Conservation (phyloP, 164 flowering plant genomes). For the Vitis rupestris region DNA sequence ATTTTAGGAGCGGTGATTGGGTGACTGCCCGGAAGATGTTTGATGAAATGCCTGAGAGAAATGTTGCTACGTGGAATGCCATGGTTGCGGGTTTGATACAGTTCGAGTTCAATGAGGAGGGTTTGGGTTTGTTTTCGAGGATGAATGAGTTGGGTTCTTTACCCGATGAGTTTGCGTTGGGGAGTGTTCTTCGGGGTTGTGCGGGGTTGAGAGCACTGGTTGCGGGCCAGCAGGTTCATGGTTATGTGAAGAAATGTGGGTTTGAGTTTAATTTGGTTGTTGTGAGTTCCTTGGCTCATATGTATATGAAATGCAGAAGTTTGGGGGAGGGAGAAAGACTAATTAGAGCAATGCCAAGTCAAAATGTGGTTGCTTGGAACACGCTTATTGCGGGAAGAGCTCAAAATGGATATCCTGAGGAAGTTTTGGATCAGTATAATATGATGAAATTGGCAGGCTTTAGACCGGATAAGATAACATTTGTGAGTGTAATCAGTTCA, state of each 20-base stretch:
- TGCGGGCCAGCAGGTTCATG: slow-evolving; percentile 52
- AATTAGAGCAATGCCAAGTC: slow-evolving; percentile 48
- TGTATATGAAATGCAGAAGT: slow-evolving; percentile 71
- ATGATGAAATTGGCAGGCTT: slow-evolving; percentile 58
- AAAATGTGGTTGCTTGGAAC: slow-evolving; percentile 65
- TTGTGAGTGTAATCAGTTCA: slow-evolving; percentile 66
- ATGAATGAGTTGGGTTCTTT: slow-evolving; percentile 43
- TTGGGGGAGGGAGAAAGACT: slow-evolving; percentile 58
- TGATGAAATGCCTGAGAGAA: slow-evolving; percentile 59
- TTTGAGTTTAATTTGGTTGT: slow-evolving; percentile 51
- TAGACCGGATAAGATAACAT: slow-evolving; percentile 68
- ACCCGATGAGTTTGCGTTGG: slow-evolving; percentile 51
- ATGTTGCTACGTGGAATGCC: slow-evolving; percentile 71
- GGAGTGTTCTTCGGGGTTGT: slow-evolving; percentile 55
- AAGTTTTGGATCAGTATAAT: slow-evolving; percentile 52
- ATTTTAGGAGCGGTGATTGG: slow-evolving; percentile 48
- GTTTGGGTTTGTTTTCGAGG: slow-evolving; percentile 42
- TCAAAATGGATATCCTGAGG: slow-evolving; percentile 57
- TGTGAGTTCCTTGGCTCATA: slow-evolving; percentile 71
- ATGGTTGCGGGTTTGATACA: slow-evolving; percentile 59
- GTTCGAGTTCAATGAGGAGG: slow-evolving; percentile 55
- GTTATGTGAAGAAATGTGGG: slow-evolving; percentile 46
- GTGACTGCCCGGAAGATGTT: slow-evolving; percentile 53
- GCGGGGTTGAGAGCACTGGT: slow-evolving; percentile 41
- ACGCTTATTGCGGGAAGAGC: slow-evolving; percentile 71